Evolutionary conservation across 305 asterid genomes (phyloP).

Genomic region (Striga hermonthica): DNA sequence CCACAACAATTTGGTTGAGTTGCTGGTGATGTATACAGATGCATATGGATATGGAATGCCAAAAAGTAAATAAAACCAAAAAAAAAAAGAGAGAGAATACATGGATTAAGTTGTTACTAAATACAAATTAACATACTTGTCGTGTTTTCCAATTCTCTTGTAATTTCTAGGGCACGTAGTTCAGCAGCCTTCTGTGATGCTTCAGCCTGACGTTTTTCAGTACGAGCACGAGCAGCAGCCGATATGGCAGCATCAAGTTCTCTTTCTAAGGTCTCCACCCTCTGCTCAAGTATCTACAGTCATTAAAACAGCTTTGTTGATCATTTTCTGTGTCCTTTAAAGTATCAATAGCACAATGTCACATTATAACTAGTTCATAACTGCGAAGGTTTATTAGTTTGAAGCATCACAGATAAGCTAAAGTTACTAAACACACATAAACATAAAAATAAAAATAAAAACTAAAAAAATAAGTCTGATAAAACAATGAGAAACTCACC

Average conservation of each 20-base stretch:
- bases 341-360: background rate
- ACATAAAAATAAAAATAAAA: too few relatives aligned
- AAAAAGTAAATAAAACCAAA: background rate
- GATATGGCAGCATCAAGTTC: conserved; percentile 91
- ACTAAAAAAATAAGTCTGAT: background rate
- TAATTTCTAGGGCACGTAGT: conserved; percentile 66
- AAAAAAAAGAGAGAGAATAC: background rate
- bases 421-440: background rate
- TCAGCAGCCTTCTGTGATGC: conserved; percentile 91
- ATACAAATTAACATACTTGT: conserved; percentile 51
- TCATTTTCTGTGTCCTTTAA: background rate
- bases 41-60: background rate
- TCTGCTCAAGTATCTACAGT: conserved; percentile 84
- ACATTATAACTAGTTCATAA: background rate
- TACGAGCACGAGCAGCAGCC: conserved; percentile 92
- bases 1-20: conserved; percentile 8
- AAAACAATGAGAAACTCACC: conserved; percentile 1
- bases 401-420: conserved; percentile 21
- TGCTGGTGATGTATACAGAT: background rate
- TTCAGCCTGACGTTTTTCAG: conserved; percentile 89
- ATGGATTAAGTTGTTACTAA: background rate
- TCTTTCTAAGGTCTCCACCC: conserved; percentile 83
- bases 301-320: conserved; percentile 22
- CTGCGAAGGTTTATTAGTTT: background rate
- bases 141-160: conserved; percentile 85